Conservation (phyloP, 768 basidiomycete species). For the Collybia nuda region DNA sequence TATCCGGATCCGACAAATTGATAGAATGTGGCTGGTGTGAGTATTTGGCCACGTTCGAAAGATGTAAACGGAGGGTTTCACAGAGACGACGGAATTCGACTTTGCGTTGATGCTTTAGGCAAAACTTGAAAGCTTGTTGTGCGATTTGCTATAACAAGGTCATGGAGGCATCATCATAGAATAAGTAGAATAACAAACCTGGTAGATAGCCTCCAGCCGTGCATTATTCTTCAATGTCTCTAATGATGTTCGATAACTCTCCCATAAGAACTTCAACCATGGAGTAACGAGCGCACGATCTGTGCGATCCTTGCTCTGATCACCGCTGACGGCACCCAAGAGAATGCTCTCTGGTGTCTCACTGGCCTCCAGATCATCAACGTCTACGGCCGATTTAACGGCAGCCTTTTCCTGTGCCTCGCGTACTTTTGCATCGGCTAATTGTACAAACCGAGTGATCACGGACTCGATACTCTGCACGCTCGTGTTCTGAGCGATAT, state of each 20-base stretch:
- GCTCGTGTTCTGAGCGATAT: conserved; percentile 92
- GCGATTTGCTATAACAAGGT: conserved; percentile 72
- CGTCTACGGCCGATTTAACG: conserved; percentile 72
- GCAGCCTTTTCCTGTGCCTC: conserved; percentile 88
- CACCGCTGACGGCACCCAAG: conserved; percentile 85
- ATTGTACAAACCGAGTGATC: conserved; percentile 80
- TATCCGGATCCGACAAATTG: conserved; percentile 94
- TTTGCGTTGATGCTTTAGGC: conserved; percentile 89
- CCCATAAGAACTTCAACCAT: conserved; percentile 99
- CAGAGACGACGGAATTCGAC: conserved; percentile 97
- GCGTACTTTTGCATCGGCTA: conserved; percentile 78
- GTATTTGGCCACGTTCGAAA: conserved; percentile 94
- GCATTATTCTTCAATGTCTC: conserved; percentile 97
- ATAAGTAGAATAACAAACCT: conserved; percentile 48
- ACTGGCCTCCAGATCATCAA: conserved; percentile 94
- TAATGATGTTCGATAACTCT: conserved; percentile 92
- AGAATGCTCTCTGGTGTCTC: conserved; percentile 94
- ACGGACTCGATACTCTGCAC: conserved; percentile 91
- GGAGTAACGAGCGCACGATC: conserved; percentile 95
- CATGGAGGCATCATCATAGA: neutral
- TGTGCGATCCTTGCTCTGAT: conserved; percentile 90
- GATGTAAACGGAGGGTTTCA: conserved; percentile 93
- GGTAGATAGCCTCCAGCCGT: conserved; percentile 89
- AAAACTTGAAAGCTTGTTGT: conserved; percentile 97
- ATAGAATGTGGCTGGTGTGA: conserved; percentile 91